Base-by-base conservation (phyloP, 139 green algal genomes). In the Eudorina sp. region DNA sequence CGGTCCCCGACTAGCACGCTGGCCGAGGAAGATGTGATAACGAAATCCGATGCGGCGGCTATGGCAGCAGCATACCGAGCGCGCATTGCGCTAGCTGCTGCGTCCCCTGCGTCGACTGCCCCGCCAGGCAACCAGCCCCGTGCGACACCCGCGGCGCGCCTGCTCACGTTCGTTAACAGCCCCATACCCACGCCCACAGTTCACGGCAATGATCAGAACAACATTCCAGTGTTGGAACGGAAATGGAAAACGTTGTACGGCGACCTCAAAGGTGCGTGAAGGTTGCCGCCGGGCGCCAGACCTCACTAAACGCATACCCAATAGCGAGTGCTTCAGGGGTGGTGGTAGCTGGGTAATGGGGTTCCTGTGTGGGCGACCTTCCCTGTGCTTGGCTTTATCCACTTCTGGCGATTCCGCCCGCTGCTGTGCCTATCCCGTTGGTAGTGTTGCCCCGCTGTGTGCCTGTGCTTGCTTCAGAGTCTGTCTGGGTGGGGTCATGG, bases 161-260 rank as follows among this genome's bases (percentile, higher is more conserved):
- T 62, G 40, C 40, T 86, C 2, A 86, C 60, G 0, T 86, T 86
- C 31, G 43, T 86, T n/a, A 77, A 77, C 53, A 66, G 43, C n/a
- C 60, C 80, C 3, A 3, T 51, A 3, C 60, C 80, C 0, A 86
- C 80, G 4, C 82, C 82, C 25, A 88, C 64, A 0, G 23, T 34
- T 1, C 82, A 88, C 68, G 46, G 25, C 0, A 69, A 0, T 46
- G 66, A 88, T 19, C 66, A 88, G 14, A 31, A 53, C 6, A 40
- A 3, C 41, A 5, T 64, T 29, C 27, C 72, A 31, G 0, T 55
- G 25, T 68, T 88, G 25, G 68, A 88, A 11, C n/a, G 27, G 51
- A 81, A 72, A 43, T 88, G 83, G 83, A 53, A 58, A 21, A 6
- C 8, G 23, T 36, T 88, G 46, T 79, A 53, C n/a, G 64, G 46